Base-by-base conservation (phyloP, 495 filamentous ascomycete genomes). In the Aspergillus bridgeri region DNA sequence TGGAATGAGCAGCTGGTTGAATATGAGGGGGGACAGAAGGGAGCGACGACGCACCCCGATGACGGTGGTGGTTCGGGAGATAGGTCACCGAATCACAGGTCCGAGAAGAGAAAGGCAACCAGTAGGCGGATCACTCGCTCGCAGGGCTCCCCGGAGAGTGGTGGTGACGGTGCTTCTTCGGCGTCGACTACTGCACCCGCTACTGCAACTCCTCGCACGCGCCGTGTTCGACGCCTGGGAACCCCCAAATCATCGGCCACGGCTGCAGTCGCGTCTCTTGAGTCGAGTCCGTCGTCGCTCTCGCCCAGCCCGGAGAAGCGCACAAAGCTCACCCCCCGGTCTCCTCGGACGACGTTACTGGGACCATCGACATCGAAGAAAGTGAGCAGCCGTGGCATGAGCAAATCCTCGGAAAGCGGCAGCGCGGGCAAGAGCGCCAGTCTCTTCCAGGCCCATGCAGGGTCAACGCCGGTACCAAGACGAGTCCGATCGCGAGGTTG, bases 1-100 rank as follows among this genome's bases (percentile, higher is more conserved):
- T 79, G 76, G 76, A 77, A 77, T n/a, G 73, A 79, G 13, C 66
- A 72, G 45, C 67, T 79, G 22, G 72, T 65, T 19, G 57, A 72
- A 61, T 75, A 66, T 44, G 71, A 71, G 29, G 67, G 65, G 42
- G 65, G 61, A 20, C 57, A 60, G 15, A 25, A 25, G 67, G 59
- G 24, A 61, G 53, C 48, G 57, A 60, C 46, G 48, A 63, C n/a
- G 38, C 15, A 25, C 42, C 51, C 61, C 5, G 56, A 60, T 20
- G 64, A 62, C 29, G 61, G 53, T 11, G 58, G 53, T 44, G 60
- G 47, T 25, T 54, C 57, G 42, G 58, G 48, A 17, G 53, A 49
- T 18, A 56, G 53, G 47, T 20, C 56, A 17, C 27, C 7, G 27
- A 11, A 18, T 25, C 27, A n/a, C 19, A 57, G 6, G 38, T 19